Evolutionary conservation across 1,284 basidiomycete species (phyloP).

Genomic region (Omphalotus olearius): DNA sequence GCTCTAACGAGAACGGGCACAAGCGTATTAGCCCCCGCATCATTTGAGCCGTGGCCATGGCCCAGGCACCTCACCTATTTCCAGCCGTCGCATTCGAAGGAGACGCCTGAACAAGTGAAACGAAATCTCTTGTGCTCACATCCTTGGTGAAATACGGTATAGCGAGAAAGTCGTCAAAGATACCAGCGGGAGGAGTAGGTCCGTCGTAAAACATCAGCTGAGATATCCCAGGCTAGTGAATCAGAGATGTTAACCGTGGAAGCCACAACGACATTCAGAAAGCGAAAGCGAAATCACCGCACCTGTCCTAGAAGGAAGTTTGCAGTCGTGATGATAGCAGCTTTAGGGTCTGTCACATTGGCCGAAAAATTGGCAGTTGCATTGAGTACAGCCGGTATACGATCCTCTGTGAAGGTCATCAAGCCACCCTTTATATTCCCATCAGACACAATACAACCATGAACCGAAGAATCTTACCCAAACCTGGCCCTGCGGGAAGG

Average conservation of each 20-base stretch:
- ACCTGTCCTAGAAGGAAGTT: constrained; percentile 42
- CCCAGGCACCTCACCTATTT: constrained; percentile 31
- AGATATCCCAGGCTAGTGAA: constrained; percentile 29
- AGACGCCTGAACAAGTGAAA: constrained; percentile 34
- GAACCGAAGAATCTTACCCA: constrained; percentile 31
- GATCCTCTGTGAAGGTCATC: constrained; percentile 34
- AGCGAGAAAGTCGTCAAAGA: constrained; percentile 44
- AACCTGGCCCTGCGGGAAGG: constrained; percentile 40
- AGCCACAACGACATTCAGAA: background rate
- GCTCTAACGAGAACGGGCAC: constrained; percentile 23
- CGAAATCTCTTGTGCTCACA: constrained; percentile 35
- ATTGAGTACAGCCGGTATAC: constrained; percentile 32
- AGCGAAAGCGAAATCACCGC: constrained; percentile 5
- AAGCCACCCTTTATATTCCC: constrained; percentile 44
- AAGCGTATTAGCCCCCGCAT: background rate
- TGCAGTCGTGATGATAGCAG: constrained; percentile 51
- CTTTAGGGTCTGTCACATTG: constrained; percentile 54
- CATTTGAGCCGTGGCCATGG: background rate
- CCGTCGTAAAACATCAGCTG: constrained; percentile 49
- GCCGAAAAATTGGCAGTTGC: constrained; percentile 49
- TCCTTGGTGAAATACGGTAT: constrained; percentile 35
- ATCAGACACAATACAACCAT: background rate
- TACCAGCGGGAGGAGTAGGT: constrained; percentile 40
- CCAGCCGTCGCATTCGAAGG: constrained; percentile 37
- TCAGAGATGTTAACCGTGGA: background rate